Conservation (phyloP, 495 filamentous ascomycete genomes). For the Penicillium goetzii region DNA sequence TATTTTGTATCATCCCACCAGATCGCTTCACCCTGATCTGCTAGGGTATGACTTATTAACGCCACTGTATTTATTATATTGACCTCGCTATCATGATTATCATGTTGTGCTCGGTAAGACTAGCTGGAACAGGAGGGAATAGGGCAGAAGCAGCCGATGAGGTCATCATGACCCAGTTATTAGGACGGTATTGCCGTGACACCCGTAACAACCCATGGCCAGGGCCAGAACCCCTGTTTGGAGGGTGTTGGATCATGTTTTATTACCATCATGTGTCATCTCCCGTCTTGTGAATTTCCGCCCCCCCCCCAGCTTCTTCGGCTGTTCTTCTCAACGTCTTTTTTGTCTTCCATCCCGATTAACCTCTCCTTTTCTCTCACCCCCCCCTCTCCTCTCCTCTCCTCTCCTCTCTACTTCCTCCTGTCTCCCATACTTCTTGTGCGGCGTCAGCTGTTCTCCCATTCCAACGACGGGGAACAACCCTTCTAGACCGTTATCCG, state of each 20-base stretch:
- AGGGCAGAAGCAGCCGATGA: conserved; percentile 18
- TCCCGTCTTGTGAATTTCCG: conserved; percentile 8
- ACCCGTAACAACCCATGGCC: neutral
- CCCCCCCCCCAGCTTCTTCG: conserved; percentile 10
- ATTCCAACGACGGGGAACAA: neutral
- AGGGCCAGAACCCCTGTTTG: neutral
- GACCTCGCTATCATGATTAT: neutral
- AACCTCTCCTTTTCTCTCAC: neutral
- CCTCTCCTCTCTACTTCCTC: neutral
- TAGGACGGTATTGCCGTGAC: conserved; percentile 16
- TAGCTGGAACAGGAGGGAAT: too few relatives aligned
- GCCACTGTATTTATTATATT: neutral
- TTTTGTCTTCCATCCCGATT: neutral
- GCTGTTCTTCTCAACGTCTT: conserved; percentile 8
- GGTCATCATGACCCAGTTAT: conserved; percentile 22
- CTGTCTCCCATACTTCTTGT: neutral
- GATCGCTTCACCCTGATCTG: neutral
- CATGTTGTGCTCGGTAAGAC: neutral
- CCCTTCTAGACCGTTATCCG: conserved; percentile 31
- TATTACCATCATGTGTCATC: conserved; percentile 20
- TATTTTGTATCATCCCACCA: neutral
- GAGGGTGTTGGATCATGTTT: neutral
- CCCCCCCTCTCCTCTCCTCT: neutral
- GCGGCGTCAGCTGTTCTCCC: neutral
- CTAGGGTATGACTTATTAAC: neutral